Conservation (phyloP, 768 basidiomycete genomes). For the Suillus variegatus region DNA sequence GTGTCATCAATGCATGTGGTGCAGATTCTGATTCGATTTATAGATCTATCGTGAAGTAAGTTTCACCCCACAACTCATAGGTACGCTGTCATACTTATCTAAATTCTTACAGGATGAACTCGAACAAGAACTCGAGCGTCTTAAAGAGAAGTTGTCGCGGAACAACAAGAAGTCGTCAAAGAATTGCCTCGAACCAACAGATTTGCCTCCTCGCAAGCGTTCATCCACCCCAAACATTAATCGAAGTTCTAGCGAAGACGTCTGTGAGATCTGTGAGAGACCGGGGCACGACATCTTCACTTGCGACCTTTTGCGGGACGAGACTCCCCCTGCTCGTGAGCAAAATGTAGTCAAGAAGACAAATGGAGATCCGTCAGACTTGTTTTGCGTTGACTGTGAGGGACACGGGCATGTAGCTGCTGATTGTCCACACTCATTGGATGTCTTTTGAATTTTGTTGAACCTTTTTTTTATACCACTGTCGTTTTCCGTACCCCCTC, state of each 20-base stretch:
- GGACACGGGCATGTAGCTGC: slow-evolving; percentile 71
- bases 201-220: slow-evolving; percentile 25
- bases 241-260: slow-evolving; percentile 34
- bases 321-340: slow-evolving; percentile 30
- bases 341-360: slow-evolving; percentile 16
- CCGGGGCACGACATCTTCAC: slow-evolving; percentile 86
- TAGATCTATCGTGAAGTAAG: slow-evolving; percentile 84
- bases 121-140: slow-evolving; percentile 77
- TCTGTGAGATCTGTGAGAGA: slow-evolving; percentile 87
- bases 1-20: slow-evolving; percentile 5
- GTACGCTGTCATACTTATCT: background rate
- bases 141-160: slow-evolving; percentile 69
- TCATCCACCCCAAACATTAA: slow-evolving; percentile 26
- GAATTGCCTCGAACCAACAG: slow-evolving; percentile 42
- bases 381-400: slow-evolving; percentile 86
- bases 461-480: background rate
- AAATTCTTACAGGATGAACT: slow-evolving; percentile 66
- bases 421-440: slow-evolving; percentile 83
- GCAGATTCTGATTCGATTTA: slow-evolving; percentile 7
- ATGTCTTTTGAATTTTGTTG: slow-evolving; percentile 65
- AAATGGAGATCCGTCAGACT: slow-evolving; percentile 29
- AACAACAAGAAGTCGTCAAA: slow-evolving; percentile 59
- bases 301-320: slow-evolving; percentile 73
- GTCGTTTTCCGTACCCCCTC: slow-evolving; percentile 11
- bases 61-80: background rate